Base-by-base conservation (phyloP, 2,329 filamentous ascomycete genomes). In the Fusarium incarnatum region DNA sequence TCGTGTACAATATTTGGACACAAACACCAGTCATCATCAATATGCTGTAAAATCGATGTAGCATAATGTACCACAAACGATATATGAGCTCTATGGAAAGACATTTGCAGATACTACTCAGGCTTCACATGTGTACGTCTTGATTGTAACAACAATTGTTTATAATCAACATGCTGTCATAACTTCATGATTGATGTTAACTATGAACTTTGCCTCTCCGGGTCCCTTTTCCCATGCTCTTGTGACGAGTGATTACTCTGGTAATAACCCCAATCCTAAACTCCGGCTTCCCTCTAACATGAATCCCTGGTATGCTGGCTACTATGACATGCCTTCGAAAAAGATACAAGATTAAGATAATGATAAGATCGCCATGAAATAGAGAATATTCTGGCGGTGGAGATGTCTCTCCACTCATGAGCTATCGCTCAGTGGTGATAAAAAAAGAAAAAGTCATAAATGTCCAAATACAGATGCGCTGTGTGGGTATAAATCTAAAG, bases 401-500 rank as follows among this genome's bases (percentile, higher is more conserved):
- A 53, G 54, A 42, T 50, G 47, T 50, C 54, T 57, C 27, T 56
- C 52, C 56, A 54, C 28, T 53, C 55, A 46, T 54, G 54, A 57
- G 55, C 54, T 64, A 63, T 67, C 56, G 67, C 55, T 64, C 71
- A 66, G 68, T 77, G 53, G 69, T 45, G 8, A 27, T 37, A 37
- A 37, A 37, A 37, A 37, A 37, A 37, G 34, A 62, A 64, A 60
- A 54, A 27, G 50, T 48, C 37, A 49, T 58, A 50, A 53, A 58
- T 64, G 49, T 67, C 50, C 61, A 73, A 74, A 73, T 72, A 60
- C 54, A 73, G 57, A 60, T 64, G 37, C 55, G 68, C 66, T 71
- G 52, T 60, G 64, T 74, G 77, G 75, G 73, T 77, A 75, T 77
- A 75, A 71, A 52, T 76, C 74, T 80, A 81, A 72, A 73, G 66